Evolutionary conservation across 306 rosid genomes (phyloP).

Genomic region (Quercus gilva): DNA sequence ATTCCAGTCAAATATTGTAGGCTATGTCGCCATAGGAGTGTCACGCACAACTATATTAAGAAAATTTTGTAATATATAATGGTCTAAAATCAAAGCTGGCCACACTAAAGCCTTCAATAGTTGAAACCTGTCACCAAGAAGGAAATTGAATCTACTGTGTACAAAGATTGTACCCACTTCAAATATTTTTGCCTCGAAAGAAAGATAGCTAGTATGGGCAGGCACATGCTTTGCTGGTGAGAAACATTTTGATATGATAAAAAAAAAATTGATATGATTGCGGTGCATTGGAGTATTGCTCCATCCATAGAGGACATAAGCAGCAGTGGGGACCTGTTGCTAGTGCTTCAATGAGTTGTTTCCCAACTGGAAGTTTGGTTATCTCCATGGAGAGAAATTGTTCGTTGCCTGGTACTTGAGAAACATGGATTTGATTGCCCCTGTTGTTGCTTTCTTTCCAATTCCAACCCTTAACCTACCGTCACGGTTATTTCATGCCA

Average conservation of each 20-base stretch:
- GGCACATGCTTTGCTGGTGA: conserved; percentile 57
- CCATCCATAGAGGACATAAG: conserved; percentile 43
- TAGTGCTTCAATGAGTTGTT: conserved; percentile 81
- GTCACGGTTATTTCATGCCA: not conserved
- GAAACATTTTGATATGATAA: conserved; percentile 33
- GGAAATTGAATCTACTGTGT: not conserved
- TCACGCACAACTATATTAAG: too few relatives aligned
- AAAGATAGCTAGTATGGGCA: conserved; percentile 50
- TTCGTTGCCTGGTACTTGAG: conserved; percentile 39
- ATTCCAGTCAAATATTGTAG: too few relatives aligned
- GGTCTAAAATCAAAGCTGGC: too few relatives aligned
- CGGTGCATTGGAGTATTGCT: conserved; percentile 35
- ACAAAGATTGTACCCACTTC: not conserved
- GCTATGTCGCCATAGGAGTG: too few relatives aligned
- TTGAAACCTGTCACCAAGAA: not conserved
- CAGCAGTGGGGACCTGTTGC: conserved; percentile 38
- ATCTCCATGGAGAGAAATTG: conserved; percentile 30
- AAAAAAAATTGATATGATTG: conserved; percentile 14
- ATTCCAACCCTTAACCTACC: conserved; percentile 4
- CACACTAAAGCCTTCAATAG: not conserved
- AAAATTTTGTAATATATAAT: too few relatives aligned
- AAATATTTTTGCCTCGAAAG: conserved; percentile 11
- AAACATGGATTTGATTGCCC: conserved; percentile 75
- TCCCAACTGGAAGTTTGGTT: conserved; percentile 55
- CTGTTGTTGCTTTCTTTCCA: conserved; percentile 45